Conservation (phyloP, 1,284 basidiomycete genomes). For the Marasmius fiardii region DNA sequence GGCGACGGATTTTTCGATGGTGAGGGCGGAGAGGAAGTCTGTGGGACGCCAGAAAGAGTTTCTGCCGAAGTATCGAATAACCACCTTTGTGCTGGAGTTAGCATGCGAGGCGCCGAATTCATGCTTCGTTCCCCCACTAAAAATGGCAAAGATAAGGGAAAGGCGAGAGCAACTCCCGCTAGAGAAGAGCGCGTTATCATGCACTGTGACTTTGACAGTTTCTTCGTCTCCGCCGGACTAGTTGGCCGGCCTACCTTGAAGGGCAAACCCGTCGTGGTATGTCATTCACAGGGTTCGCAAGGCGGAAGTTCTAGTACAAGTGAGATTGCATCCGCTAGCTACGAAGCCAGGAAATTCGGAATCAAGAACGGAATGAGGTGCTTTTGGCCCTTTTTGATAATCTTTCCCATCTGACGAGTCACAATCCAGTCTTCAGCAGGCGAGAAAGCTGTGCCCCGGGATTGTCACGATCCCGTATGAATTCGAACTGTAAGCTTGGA, state of each 20-base stretch:
- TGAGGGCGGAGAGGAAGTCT: constrained; percentile 5
- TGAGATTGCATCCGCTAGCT: constrained; percentile 93
- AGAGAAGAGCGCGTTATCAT: constrained; percentile 69
- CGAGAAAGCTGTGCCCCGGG: constrained; percentile 71
- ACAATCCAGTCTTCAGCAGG: constrained; percentile 71
- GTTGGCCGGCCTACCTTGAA: constrained; percentile 73
- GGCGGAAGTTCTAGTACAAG: constrained; percentile 78
- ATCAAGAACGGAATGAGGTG: constrained; percentile 94
- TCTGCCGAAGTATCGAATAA: constrained; percentile 30
- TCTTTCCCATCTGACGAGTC: constrained; percentile 4
- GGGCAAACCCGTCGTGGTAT: constrained; percentile 90
- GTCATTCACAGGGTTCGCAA: constrained; percentile 81
- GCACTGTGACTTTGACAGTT: constrained; percentile 97
- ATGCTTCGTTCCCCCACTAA: constrained; percentile 44
- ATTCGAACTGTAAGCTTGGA: constrained; percentile 60
- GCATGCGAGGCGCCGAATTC: constrained; percentile 59
- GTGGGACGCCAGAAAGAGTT: constrained; percentile 14
- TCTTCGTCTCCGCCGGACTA: constrained; percentile 92
- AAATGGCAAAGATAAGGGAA: constrained; percentile 52
- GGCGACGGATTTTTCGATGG: constrained; percentile 16
- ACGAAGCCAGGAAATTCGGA: constrained; percentile 87
- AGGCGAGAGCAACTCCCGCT: constrained; percentile 31
- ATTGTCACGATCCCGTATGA: constrained; percentile 89
- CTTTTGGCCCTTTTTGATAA: neutral
- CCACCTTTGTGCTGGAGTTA: constrained; percentile 31